A percentile compares a stretch with the other conserved stretches of the same genome.
These are phyloP conservation scores for Umbelopsis sp. DNA, from an alignment of 192 early-diverging fungal species.

Conservation along the genomic window DNA sequence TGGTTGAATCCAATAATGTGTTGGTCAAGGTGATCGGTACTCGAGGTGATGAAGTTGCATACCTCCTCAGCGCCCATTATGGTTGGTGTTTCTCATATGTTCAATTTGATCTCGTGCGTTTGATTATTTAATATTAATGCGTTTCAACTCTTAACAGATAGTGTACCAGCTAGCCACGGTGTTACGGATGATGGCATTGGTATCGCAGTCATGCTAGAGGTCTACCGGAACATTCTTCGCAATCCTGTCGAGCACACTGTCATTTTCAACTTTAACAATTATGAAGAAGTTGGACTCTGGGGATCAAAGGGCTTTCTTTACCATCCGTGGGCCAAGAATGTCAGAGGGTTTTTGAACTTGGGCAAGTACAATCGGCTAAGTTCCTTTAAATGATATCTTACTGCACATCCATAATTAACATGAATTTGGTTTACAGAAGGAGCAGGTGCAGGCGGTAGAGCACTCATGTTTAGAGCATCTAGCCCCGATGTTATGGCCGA, in stretches of 20 bases:
- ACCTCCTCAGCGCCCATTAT: conserved; percentile 72
- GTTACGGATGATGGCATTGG: conserved; percentile 74
- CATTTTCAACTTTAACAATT: conserved; percentile 74
- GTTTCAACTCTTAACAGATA: conserved; percentile 41
- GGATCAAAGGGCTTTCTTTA: conserved; percentile 64
- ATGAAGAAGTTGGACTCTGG: conserved; percentile 66
- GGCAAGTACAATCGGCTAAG: conserved; percentile 26
- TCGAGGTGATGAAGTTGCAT: conserved; percentile 44
- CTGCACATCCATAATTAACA: background rate
- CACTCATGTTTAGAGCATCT: conserved; percentile 60
- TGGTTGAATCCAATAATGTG: conserved; percentile 20
- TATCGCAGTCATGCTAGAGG: conserved; percentile 62
- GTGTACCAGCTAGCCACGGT: conserved; percentile 68
- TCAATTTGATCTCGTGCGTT: background rate
- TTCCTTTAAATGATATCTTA: background rate
- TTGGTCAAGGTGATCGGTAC: conserved; percentile 28
- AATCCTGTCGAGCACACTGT: conserved; percentile 63
- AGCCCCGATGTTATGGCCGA: conserved; percentile 38
- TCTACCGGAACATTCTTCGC: conserved; percentile 58
- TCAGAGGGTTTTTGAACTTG: conserved; percentile 69
- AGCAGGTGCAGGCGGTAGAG: conserved; percentile 71
- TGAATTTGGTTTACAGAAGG: conserved; percentile 49
- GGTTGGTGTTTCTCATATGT: conserved; percentile 35
- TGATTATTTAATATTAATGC: background rate
- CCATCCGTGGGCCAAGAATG: conserved; percentile 63